Evolutionary conservation across 441 rosid genomes (phyloP).

Genomic region (Bruguiera hainesii): DNA sequence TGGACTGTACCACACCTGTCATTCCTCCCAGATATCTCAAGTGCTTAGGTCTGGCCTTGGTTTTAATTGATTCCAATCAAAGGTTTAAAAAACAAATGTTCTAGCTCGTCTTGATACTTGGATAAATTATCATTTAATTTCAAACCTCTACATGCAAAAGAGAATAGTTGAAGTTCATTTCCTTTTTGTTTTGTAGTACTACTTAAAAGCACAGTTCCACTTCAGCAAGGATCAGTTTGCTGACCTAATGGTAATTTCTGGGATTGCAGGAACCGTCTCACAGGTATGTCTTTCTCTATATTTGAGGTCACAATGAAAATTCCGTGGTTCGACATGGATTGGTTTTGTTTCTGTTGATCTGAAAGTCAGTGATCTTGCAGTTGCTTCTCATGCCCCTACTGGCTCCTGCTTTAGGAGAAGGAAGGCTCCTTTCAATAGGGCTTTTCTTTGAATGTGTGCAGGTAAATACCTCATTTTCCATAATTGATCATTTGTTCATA

Average conservation of each 20-base stretch:
- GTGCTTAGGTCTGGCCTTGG: no score
- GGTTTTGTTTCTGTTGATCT: slow-evolving; percentile 16
- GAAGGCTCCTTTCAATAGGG: slow-evolving; percentile 65
- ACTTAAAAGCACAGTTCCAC: slow-evolving; percentile 82
- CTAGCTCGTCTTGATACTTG: no score
- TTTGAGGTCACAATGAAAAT: not conserved
- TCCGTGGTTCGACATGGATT: not conserved
- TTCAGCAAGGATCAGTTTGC: slow-evolving; percentile 85
- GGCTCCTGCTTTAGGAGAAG: slow-evolving; percentile 71
- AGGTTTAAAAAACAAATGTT: no score
- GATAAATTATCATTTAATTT: no score
- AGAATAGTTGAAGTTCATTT: not conserved
- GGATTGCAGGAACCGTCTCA: slow-evolving; percentile 76
- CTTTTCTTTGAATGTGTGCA: slow-evolving; percentile 67
- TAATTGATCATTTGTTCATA: not conserved
- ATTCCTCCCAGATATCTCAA: no score
- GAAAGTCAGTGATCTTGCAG: slow-evolving; percentile 35
- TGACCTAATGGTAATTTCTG: slow-evolving; percentile 75
- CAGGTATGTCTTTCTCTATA: slow-evolving; percentile 46
- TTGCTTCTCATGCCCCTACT: slow-evolving; percentile 70
- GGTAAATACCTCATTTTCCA: slow-evolving; percentile 38
- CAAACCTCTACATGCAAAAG: no score
- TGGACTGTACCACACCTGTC: no score
- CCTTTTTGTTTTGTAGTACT: slow-evolving; percentile 47
- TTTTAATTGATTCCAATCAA: no score